Percentiles rank a stretch among this genome's conserved stretches.
These are phyloP conservation scores for Dioscorea alata DNA, from an alignment of 106 monocot genomes.

Conservation along the genomic window DNA sequence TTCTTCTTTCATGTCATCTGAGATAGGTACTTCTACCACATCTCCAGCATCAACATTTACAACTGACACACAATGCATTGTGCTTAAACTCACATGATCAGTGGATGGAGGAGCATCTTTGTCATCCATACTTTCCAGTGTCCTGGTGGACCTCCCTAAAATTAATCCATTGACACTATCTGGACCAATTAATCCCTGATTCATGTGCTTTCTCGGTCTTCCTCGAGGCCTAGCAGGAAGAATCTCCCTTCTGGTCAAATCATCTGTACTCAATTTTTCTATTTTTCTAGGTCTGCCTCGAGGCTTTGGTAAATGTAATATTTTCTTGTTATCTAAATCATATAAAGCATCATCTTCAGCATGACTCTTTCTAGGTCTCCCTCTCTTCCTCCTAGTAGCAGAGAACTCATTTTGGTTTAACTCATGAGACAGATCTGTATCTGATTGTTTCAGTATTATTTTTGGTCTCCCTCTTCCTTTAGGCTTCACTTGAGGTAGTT, in stretches of 20 bases:
- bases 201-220: conserved; percentile 15
- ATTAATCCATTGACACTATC: too few species aligned
- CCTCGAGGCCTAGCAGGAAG: conserved; percentile 11
- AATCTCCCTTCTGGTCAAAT: conserved; percentile 1
- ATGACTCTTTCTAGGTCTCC: conserved; percentile 4
- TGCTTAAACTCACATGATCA: not conserved
- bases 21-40: not conserved
- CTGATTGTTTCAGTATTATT: not conserved
- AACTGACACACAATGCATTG: not conserved
- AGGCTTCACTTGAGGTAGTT: conserved; percentile 1
- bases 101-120: too few species aligned
- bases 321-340: not conserved
- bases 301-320: not conserved
- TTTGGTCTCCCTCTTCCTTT: conserved; percentile 1
- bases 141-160: too few species aligned
- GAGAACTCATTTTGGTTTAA: not conserved
- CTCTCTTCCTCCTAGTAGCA: not conserved
- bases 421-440: not conserved
- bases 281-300: conserved; percentile 10
- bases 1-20: conserved; percentile 3
- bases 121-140: not conserved
- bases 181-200: not conserved
- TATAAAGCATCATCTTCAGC: not conserved
- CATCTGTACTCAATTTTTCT: not conserved
- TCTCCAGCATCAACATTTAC: not conserved